Base-by-base conservation (phyloP, 306 rosid species). In the Vigna hirtella region DNA sequence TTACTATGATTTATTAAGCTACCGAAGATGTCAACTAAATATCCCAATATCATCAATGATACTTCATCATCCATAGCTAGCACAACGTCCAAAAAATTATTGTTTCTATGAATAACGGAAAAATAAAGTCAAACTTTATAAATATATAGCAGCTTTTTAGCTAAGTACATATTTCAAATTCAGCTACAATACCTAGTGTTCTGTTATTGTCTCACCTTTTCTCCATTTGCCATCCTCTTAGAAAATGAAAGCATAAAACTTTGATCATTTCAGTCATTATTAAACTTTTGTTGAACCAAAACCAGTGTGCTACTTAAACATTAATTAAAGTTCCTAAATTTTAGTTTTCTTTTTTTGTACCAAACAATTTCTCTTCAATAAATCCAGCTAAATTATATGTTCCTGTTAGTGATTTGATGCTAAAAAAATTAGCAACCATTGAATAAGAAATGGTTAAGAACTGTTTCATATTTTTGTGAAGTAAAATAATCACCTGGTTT, bases 401-500 rank as follows among this genome's bases (percentile, higher is more conserved):
- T 80, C 74, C 22, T 18, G 17, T 40, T 20, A 55, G 58, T 22
- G 13, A 76, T 52, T 50, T 42, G 40, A 51, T 43, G 28, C 62
- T 52, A 73, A 62, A 47, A 69, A 43, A 20, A 3, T 74, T 32
- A 9, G 62, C 13, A 77, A 36, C 65, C 50, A 26, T 18, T 65
- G 58, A 79, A 68, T 81, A 36, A 55, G 48, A 78, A 69, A 64
- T 6, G 32, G 79, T 16, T 28, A 43, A 11, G n/a, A 78, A 34
- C 28, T 36, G 47, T 36, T 70, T 50, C 30, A 73, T 58, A 80
- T 57, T 65, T 30, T 65, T 45, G 73, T 36, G 68, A 62, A 77
- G 76, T 59, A 82, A 81, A 76, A 79, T 32, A 66, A 49, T 82
- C 69, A 92, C 98, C 98, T 95, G 98, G 83, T 93, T 95, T 81